These are phyloP conservation scores for Suillus americanus DNA, from an alignment of 768 basidiomycete genomes.

Conservation along the genomic window DNA sequence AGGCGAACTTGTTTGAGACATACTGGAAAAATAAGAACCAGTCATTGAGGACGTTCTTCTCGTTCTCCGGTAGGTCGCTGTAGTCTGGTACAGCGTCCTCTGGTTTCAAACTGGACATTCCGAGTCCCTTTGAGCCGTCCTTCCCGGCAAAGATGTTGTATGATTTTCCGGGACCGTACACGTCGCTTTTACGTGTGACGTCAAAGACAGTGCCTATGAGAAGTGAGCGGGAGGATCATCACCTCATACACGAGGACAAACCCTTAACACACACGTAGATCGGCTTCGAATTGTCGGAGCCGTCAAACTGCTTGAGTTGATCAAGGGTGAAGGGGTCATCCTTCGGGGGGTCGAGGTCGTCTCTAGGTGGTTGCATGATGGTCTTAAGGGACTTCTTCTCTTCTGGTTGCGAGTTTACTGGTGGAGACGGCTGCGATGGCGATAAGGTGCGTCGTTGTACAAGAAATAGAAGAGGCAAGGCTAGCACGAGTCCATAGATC, in stretches of 20 bases:
- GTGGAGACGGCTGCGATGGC: slow-evolving; percentile 9
- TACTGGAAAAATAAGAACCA: slow-evolving; percentile 89
- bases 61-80: slow-evolving; percentile 66
- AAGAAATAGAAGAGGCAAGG: slow-evolving; percentile 31
- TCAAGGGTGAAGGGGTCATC: slow-evolving; percentile 73
- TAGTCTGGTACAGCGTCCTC: slow-evolving; percentile 91
- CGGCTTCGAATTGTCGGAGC: slow-evolving; percentile 59
- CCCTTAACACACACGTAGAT: slow-evolving; percentile 96
- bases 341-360: slow-evolving; percentile 68
- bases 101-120: slow-evolving; percentile 81
- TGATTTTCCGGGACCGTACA: slow-evolving; percentile 81
- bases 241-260: slow-evolving; percentile 23
- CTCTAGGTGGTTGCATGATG: slow-evolving; percentile 69
- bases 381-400: slow-evolving; percentile 43
- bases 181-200: slow-evolving; percentile 79
- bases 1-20: slow-evolving; percentile 32
- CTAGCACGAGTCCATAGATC: slow-evolving; percentile 32
- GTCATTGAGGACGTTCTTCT: slow-evolving; percentile 79
- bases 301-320: slow-evolving; percentile 71
- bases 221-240: slow-evolving; percentile 7
- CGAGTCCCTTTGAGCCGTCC: slow-evolving; percentile 88
- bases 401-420: slow-evolving; percentile 18
- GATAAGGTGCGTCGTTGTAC: slow-evolving; percentile 15
- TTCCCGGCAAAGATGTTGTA: slow-evolving; percentile 92
- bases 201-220: slow-evolving; percentile 84